Evolutionary conservation across 495 filamentous ascomycete genomes (phyloP), one percentile per base, ranked within the genome.

Genomic region (Annulohypoxylon moriforme): DNA sequence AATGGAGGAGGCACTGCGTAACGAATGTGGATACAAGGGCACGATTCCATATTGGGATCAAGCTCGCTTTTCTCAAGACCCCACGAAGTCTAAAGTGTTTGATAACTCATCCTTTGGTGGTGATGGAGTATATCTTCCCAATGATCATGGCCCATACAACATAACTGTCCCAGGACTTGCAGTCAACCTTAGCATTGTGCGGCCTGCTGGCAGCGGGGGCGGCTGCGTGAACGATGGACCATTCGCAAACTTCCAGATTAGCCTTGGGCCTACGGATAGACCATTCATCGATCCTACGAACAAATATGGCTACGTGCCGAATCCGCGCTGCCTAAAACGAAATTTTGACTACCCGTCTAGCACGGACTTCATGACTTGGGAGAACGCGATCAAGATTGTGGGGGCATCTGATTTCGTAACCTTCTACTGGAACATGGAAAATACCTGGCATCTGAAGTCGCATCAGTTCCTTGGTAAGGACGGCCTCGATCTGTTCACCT

Each of bases 71-170:
- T 67, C 68, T 14, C 56, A 61, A 24, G 56, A 67, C 24, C 64
- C 64, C 1, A 10, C 53, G 14, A 55, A 63, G 40, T 91, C 88
- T 16, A 82, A 85, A 33, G 78, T 92, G 34, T 91, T 91, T 67
- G 86, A 91, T 61, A 87, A 89, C 36, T 85, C 83, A 20, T 89
- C 86, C 0, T 80, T 92, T 68, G 85, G 86, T 16, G 85, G 89
- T 52, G 88, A 92, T 71, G 90, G 89, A 22, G 81, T 67, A 4
- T 79, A 75, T 57, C 73, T 86, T 72, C 72, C 83, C 84, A 88
- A 78, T 72, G 86, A 46, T 6, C 60, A 68, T 3, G 68, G 68
- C 3, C 60, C 73, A 36, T 67, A 61, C 25, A 75, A 65, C 18
- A 40, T 77, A 4, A 62, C 29, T 0, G 53, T 71, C 1, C 75